A percentile compares a stretch with the other conserved stretches of the same genome.
Conservation (phyloP, 1,139 yeast species). For the Debaryomyces fabryi region DNA sequence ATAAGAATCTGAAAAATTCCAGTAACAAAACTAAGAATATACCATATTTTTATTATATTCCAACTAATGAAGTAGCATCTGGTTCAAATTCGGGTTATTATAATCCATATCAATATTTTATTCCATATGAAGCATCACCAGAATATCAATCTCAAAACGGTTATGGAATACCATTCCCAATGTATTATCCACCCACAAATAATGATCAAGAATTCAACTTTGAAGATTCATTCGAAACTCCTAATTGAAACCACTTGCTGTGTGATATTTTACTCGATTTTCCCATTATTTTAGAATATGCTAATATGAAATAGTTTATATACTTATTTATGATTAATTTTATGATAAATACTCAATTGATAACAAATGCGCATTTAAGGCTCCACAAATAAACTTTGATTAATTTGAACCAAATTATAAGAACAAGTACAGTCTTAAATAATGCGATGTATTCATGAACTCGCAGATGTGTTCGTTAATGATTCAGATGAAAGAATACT, state of each 20-base stretch:
- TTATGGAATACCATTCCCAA: conserved; percentile 15
- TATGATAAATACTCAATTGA: not conserved
- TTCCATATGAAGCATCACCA: conserved; percentile 14
- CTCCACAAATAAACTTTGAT: conserved; percentile 1
- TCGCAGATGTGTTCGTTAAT: not conserved
- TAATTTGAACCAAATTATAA: not conserved
- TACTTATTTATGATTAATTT: conserved; percentile 2
- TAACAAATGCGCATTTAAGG: conserved; percentile 3
- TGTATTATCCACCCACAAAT: conserved; percentile 13
- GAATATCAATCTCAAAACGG: conserved; percentile 9
- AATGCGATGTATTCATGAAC: conserved; percentile 4
- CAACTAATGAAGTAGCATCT: conserved; percentile 18
- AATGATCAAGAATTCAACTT: conserved; percentile 9
- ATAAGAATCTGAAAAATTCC: conserved; percentile 7
- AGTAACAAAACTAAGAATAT: conserved; percentile 10
- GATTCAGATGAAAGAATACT: conserved; percentile 3
- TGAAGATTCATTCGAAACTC: conserved; percentile 9
- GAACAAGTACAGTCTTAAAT: not conserved
- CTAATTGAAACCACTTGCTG: not conserved
- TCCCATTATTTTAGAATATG: not conserved
- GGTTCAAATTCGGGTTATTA: conserved; percentile 15
- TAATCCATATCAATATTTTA: conserved; percentile 21
- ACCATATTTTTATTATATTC: conserved; percentile 29
- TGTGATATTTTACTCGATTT: not conserved
- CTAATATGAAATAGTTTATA: not conserved